Base-by-base conservation (phyloP, 2,329 filamentous ascomycete species). In the Aspergillus hiratsukae region DNA sequence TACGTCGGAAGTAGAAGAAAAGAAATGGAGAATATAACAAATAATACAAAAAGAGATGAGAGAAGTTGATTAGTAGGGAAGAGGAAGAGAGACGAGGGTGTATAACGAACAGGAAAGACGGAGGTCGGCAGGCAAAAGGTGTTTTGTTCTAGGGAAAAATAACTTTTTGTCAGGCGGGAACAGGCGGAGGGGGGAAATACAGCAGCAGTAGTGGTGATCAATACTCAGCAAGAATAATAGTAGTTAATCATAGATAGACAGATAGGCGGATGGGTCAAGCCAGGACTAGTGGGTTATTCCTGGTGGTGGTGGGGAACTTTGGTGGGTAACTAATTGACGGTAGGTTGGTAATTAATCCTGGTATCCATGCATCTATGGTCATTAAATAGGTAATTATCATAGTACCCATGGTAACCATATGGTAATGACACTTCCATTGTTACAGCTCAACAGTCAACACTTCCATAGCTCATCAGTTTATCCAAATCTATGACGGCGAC, bases 41-140 rank as follows among this genome's bases (percentile, higher is more conserved):
- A 57, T 56, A 53, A 57, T 56, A 53, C 54, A 57, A 49, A 49
- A 56, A 49, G 43, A 28, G 51, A 55, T 49, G 50, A 48, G n/a
- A 43, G 53, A 49, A 52, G 46, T 43, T 49, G 41, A 55, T 45
- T 52, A 49, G 55, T 52, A 31, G 28, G 53, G 57, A 58, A 58
- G 61, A 55, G 61, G 60, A 52, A 64, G 57, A 58, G 58, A 57
- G 62, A 62, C 57, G 58, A 61, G 61, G 59, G 56, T 62, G 64
- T 59, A 61, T 58, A 60, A 55, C 59, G 57, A 51, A 54, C 40
- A 56, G 53, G 52, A 52, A 59, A 53, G 41, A 56, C 40, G 50
- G 55, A 46, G 46, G 28, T 43, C 23, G 45, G 29, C 27, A 52
- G 31, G 57, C 29, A 51, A 49, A 54, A 27, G 35, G 52, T n/a